Base-by-base conservation (phyloP, 768 basidiomycete species). In the Russula earlei region DNA sequence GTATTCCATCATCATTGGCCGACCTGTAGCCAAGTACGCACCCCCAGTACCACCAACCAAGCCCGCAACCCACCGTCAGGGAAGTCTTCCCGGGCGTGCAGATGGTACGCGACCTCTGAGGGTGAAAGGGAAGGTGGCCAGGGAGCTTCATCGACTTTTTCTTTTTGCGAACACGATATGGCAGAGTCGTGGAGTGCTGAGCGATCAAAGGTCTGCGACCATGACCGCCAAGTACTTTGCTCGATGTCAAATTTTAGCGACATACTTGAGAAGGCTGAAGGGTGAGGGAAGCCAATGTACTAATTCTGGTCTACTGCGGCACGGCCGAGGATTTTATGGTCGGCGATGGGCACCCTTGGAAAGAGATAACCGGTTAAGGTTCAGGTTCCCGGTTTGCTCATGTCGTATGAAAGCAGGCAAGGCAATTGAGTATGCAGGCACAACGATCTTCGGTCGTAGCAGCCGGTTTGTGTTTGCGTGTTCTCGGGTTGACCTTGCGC, bases 61-160 rank as follows among this genome's bases (percentile, higher is more conserved):
- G 75, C 76, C 46, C 67, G 65, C 31, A 73, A 55, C 2, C 76
- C 76, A 31, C 76, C 76, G 56, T 77, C 76, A 6, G 75, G 76
- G 53, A 63, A 69, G 17, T 70, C 67, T 24, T 64, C 54, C 22
- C 22, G 36, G 5, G 44, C 19, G 9, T 50, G 20, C 14, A 19
- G 5, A 31, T n/a, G 25, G 34, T 12, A 17, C 29, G 31, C 36
- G 1, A 14, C 5, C 24, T 45, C 43, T 4, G 42, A 19, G 4
- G 37, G 6, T 4, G 25, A 7, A 10, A 14, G 8, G 25, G 34
- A 36, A 3, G 11, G n/a, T 15, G 20, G 10, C 1, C 33, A 19
- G n/a, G 27, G 40, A 31, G 20, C 29, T 17, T 51, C 40, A 12
- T 40, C 17, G 25, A 36, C 4, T 14, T 45, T 7, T 14, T 11